Base-by-base conservation (phyloP, 2,329 filamentous ascomycete species). In the Beauveria scarabaeidicola region DNA sequence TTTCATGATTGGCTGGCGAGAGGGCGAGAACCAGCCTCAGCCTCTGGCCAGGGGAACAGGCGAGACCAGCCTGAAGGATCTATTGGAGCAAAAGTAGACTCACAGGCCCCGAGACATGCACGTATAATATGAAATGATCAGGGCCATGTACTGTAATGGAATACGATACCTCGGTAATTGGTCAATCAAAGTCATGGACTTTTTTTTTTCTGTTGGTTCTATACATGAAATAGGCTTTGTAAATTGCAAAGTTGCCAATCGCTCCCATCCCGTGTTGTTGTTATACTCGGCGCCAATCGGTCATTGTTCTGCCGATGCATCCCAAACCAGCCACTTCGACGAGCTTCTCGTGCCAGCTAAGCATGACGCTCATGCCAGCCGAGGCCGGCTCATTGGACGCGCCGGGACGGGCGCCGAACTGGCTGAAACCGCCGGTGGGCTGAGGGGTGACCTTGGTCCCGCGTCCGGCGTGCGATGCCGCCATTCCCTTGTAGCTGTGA, bases 1-100 rank as follows among this genome's bases (percentile, higher is more conserved):
- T 63, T 96, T 94, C 73, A 97, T 97, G 92, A 99, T 99, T 73
- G 94, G 94, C 0, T 99, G 94, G 94, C 95, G 93, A 70, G 89
- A 92, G 65, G 87, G 89, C 2, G 81, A 82, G 32, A 83, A 86
- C 57, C 92, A 97, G 74, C 80, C 87, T 2, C 80, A 93, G 73
- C 92, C 94, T 5, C 75, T 97, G 61, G 75, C 87, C 64, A 83
- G 94, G 65, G 94, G 94, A 0, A 96, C 88, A 64, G 94, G 90
- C 10, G 81, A 96, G 69, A 77, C 96, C 46, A 96, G 89, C 72
- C 80, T 99, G 63, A 96, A 94, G 73, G 92, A 97, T 72, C 78
- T 96, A 19, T 67, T 85, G 46, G 78, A 83, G 67, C 73, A 73
- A 51, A 78, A 79, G 61, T 78, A 71, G 56, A 55, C 8, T 23